Evolutionary conservation across 139 green algal species (phyloP).

Genomic region (Chlamydomonas eustigma): DNA sequence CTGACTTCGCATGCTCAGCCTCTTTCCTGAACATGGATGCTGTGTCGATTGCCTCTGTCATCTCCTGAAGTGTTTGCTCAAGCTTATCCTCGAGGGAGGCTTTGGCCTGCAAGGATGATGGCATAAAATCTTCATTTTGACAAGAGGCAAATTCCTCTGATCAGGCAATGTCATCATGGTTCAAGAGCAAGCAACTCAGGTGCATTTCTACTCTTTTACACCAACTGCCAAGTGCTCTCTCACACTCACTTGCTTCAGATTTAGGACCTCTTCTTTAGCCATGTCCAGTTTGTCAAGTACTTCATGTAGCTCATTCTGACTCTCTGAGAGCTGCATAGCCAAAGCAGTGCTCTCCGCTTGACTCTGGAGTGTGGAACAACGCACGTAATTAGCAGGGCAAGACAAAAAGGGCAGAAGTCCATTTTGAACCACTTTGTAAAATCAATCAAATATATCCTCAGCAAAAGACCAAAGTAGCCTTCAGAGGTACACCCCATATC

Average conservation of each 20-base stretch:
- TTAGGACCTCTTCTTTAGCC: not conserved
- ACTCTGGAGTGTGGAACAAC: not conserved
- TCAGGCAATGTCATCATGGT: not conserved
- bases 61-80: not conserved
- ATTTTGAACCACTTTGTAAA: too few relatives aligned
- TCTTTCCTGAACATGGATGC: not conserved
- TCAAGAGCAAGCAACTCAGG: not conserved
- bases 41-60: not conserved
- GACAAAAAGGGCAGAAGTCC: not conserved
- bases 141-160: not conserved
- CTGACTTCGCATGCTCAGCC: not conserved
- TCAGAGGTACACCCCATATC: too few relatives aligned
- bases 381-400: not conserved
- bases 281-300: not conserved
- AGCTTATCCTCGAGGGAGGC: not conserved
- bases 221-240: too few relatives aligned
- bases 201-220: not conserved
- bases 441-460: too few relatives aligned
- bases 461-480: too few relatives aligned
- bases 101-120: not conserved
- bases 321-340: not conserved
- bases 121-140: not conserved
- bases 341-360: slow-evolving; percentile 3
- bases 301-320: not conserved
- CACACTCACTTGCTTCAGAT: not conserved